Evolutionary conservation across 768 basidiomycete species (phyloP).

Genomic region (Royoungia palumana): DNA sequence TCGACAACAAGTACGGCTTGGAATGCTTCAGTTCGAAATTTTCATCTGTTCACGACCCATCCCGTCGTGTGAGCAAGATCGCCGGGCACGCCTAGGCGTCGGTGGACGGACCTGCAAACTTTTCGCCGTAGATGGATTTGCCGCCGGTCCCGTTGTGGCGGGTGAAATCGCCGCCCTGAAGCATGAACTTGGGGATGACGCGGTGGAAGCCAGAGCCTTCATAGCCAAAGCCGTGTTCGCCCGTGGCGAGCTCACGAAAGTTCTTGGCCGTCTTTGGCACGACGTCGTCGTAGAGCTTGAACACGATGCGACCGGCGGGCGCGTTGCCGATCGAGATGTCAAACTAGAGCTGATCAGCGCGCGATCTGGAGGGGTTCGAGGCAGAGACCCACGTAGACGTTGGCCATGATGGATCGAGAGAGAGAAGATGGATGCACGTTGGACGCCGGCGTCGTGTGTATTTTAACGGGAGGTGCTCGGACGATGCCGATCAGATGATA

Average conservation of each 20-base stretch:
- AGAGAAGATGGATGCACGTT: neutral
- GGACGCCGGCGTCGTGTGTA: too few relatives aligned
- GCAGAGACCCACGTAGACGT: slow-evolving; percentile 16
- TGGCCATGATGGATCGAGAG: slow-evolving; percentile 17
- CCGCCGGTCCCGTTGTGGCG: slow-evolving; percentile 68
- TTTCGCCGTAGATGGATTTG: slow-evolving; percentile 72
- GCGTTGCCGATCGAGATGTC: slow-evolving; percentile 53
- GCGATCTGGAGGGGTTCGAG: neutral
- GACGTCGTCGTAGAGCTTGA: slow-evolving; percentile 81
- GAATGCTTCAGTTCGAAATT: slow-evolving; percentile 78
- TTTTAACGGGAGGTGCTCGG: too few relatives aligned
- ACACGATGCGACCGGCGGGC: slow-evolving; percentile 58
- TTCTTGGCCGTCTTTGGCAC: slow-evolving; percentile 75
- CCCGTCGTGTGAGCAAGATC: slow-evolving; percentile 15
- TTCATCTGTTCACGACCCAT: slow-evolving; percentile 52
- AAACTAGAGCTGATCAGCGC: slow-evolving; percentile 45
- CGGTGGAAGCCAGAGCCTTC: slow-evolving; percentile 69
- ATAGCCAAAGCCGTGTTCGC: slow-evolving; percentile 74
- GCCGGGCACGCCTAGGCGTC: slow-evolving; percentile 2
- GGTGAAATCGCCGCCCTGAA: slow-evolving; percentile 90
- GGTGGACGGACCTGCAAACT: slow-evolving; percentile 51
- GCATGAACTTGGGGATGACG: slow-evolving; percentile 81
- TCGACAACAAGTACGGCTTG: slow-evolving; percentile 64
- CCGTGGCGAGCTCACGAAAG: slow-evolving; percentile 88
- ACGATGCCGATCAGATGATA: too few relatives aligned